Percentiles rank a stretch among this genome's conserved stretches.
These are phyloP conservation scores for Calcarisporium arbuscula DNA, from an alignment of 2,329 filamentous ascomycete genomes.

Conservation along the genomic window DNA sequence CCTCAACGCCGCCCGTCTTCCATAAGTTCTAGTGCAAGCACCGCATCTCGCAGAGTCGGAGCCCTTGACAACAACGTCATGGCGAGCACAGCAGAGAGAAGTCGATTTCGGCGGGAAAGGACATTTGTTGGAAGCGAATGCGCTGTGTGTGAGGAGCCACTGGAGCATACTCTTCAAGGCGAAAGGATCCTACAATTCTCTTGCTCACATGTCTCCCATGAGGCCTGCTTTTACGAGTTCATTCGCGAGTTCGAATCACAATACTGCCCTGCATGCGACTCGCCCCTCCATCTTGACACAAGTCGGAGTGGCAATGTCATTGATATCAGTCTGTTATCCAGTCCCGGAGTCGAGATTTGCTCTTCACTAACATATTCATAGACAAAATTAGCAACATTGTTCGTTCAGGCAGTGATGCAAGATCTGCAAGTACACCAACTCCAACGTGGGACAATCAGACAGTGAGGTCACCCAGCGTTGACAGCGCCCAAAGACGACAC, in stretches of 20 bases:
- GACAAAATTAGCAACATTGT: constrained; percentile 95
- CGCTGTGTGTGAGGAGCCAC: constrained; percentile 90
- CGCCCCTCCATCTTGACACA: constrained; percentile 84
- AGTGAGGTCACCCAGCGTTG: constrained; percentile 46
- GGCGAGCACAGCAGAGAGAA: constrained; percentile 56
- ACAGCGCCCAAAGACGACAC: constrained; percentile 30
- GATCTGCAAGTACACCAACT: constrained; percentile 45
- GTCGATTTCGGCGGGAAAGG: constrained; percentile 75
- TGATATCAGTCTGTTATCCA: constrained; percentile 63
- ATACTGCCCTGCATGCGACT: constrained; percentile 89
- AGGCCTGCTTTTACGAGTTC: constrained; percentile 98
- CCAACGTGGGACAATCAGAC: constrained; percentile 65
- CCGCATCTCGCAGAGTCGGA: constrained; percentile 27
- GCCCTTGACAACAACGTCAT: constrained; percentile 36
- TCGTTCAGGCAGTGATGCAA: constrained; percentile 63
- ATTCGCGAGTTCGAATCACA: constrained; percentile 92
- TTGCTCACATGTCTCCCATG: constrained; percentile 93
- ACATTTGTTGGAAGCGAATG: constrained; percentile 95
- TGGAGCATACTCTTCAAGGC: constrained; percentile 90
- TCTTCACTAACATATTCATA: constrained; percentile 33
- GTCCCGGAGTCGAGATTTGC: too few species aligned
- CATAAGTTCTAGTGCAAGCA: constrained; percentile 23
- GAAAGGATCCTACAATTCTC: constrained; percentile 94
- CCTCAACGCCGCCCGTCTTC: constrained; percentile 25
- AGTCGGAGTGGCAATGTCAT: constrained; percentile 89